phyloP scores from a whole-genome alignment of 2,329 filamentous ascomycete species.

The Samsoniella hepiali region DNA sequence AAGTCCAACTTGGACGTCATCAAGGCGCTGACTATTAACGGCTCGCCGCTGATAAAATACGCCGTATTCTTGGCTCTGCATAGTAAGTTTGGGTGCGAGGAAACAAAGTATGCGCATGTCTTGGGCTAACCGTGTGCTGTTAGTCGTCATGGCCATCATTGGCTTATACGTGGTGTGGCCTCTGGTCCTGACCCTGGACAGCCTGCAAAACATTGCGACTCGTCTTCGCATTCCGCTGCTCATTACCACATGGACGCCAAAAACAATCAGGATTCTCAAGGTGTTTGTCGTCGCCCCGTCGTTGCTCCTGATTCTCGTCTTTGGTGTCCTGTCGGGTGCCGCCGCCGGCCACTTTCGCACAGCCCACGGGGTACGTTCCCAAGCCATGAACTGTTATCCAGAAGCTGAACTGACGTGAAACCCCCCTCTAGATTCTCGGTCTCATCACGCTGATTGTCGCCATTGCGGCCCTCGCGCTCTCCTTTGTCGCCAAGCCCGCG shows the following conservation, averaged over 20 bases:
- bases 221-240: conserved; percentile 24
- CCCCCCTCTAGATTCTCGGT: conserved; percentile 26
- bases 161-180: conserved; percentile 29
- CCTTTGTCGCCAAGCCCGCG: conserved; percentile 25
- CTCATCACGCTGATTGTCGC: conserved; percentile 28
- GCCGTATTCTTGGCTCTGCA: conserved; percentile 1
- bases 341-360: conserved; percentile 28
- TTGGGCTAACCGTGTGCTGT: not conserved
- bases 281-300: conserved; percentile 27
- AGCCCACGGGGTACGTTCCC: conserved; percentile 29
- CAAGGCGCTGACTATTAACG: not conserved
- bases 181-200: conserved; percentile 28
- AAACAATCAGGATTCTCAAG: conserved; percentile 28
- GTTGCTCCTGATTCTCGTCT: conserved; percentile 26
- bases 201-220: conserved; percentile 27
- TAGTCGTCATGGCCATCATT: conserved; percentile 23
- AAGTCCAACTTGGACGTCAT: conserved; percentile 17
- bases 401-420: not conserved
- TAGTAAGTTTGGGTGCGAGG: not conserved
- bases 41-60: not conserved
- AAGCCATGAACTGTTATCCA: not conserved
- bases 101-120: not conserved
- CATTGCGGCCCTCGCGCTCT: conserved; percentile 25
- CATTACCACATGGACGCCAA: conserved; percentile 24
- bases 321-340: conserved; percentile 27